Base-by-base conservation (phyloP, 2,329 filamentous ascomycete genomes). In the Lecanicillium sp. region DNA sequence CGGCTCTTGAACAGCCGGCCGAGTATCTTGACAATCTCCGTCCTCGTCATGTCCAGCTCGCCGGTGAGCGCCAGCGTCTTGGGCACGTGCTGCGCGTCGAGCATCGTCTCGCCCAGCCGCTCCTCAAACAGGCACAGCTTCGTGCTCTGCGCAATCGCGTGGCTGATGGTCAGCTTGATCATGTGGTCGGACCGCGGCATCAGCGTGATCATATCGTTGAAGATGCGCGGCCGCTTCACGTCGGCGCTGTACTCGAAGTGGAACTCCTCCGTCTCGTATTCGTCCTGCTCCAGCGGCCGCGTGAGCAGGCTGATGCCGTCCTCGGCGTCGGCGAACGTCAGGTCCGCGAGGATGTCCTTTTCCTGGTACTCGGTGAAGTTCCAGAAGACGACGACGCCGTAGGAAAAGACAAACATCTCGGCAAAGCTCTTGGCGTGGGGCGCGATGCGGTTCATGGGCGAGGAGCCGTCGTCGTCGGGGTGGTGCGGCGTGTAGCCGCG, bases 121-220 rank as follows among this genome's bases (percentile, higher is more conserved):
- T 95, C 93, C 65, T 98, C 93, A 59, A 98, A 98, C 64, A 93
- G 89, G 62, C 86, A 93, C 33, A 98, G 73, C 66, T 96, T 97
- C 0, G 93, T 98, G 65, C 90, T 96, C 67, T 98, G 93, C 1
- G 90, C 90, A 57, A 98, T 96, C 30, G 90, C 93, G 63, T 98
- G 93, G 64, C 87, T 94, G 72, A 98, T 98, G 27, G 91, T 90
- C 14, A 98, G 76, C 68, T 97, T 97, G 63, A 97, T 95, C 91
- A 98, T 97, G 69, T 98, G 93, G 68, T 98, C 93, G 23, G 77
- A 80, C 32, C 88, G 84, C 51, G 89, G 94, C 53, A 94, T 78
- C 37, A 98, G 72, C 1, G 93, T 98, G 59, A 98, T 97, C 93
- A 98, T 98, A 66, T 98, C 93, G 68, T 98, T 97, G 71, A 94